A percentile compares a stretch with the other conserved stretches of the same genome.
These are phyloP conservation scores for Edaphochlamys debaryana DNA, from an alignment of 139 green algal species.

Conservation along the genomic window DNA sequence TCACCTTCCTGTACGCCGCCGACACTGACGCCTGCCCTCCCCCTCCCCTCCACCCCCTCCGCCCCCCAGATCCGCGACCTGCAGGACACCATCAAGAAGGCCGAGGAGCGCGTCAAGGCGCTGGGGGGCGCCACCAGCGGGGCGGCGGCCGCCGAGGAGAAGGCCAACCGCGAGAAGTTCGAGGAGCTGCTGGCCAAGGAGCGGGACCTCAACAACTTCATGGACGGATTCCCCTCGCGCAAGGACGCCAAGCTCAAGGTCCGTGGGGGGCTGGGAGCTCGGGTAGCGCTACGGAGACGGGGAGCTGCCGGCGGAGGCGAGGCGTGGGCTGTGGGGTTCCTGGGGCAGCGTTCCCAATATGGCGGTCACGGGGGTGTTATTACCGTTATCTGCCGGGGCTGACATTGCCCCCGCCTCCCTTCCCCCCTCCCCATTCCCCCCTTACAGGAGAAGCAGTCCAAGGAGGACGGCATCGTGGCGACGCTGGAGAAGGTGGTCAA, in stretches of 20 bases:
- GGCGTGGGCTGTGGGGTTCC: no score
- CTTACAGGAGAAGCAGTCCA: slow-evolving; percentile 30
- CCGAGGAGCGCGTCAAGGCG: slow-evolving; percentile 52
- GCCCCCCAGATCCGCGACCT: slow-evolving; percentile 42
- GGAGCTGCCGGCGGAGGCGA: no score
- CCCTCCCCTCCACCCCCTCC: background rate
- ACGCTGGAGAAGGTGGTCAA: slow-evolving; percentile 63
- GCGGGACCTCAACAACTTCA: slow-evolving; percentile 72
- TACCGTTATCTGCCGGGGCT: no score
- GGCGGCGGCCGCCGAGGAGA: slow-evolving; percentile 28
- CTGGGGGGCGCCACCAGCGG: slow-evolving; percentile 15
- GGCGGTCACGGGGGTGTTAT: no score
- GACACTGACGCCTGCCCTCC: no score
- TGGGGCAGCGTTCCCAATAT: no score
- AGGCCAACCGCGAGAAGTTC: slow-evolving; percentile 65
- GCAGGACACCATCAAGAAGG: slow-evolving; percentile 66
- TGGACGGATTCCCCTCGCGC: slow-evolving; percentile 66
- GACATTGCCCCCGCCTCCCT: no score
- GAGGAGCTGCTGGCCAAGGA: slow-evolving; percentile 74
- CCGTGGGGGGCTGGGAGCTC: background rate
- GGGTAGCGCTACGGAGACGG: no score
- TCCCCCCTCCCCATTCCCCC: no score
- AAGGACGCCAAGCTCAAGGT: slow-evolving; percentile 55
- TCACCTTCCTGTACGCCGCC: no score
- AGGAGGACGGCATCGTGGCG: slow-evolving; percentile 61